Evolutionary conservation across 164 flowering plant species (phyloP).

Genomic region (Santalum album): DNA sequence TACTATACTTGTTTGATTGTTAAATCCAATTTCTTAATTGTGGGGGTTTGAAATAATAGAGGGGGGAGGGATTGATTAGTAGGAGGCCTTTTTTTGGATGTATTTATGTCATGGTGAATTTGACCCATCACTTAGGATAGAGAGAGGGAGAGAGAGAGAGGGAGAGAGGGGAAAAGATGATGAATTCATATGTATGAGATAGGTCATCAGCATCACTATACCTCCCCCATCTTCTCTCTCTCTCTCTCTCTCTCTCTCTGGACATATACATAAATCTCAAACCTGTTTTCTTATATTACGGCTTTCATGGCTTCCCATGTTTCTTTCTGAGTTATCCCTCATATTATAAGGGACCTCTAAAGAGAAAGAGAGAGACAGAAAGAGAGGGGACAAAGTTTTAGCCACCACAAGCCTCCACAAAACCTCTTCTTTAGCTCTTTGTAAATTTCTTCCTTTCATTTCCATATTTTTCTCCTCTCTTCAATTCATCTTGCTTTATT

Average conservation of each 20-base stretch:
- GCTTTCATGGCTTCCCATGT: conserved; percentile 23
- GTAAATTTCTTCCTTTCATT: no score
- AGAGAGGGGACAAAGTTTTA: no score
- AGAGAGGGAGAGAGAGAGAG: conserved; percentile 12
- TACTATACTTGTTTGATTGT: no score
- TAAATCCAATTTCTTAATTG: neutral
- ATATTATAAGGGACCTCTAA: no score
- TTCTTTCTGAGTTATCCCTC: conserved; percentile 10
- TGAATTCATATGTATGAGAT: conserved; percentile 1
- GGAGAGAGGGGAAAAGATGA: conserved; percentile 9
- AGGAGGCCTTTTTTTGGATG: conserved; percentile 35
- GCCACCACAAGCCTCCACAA: no score
- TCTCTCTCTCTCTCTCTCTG: conserved; percentile 18
- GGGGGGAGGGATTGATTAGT: conserved; percentile 15
- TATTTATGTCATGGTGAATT: conserved; percentile 21
- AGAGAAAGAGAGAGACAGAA: no score
- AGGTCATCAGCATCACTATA: conserved; percentile 24
- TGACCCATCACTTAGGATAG: conserved; percentile 25
- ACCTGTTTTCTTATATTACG: conserved; percentile 12
- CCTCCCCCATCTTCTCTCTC: conserved; percentile 17
- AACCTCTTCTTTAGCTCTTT: no score
- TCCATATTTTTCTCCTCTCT: no score
- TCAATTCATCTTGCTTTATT: no score
- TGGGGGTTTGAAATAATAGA: conserved; percentile 32
- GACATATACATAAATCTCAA: conserved; percentile 11